These are phyloP conservation scores for Eutypella sp. DNA, from an alignment of 2,329 filamentous ascomycete genomes.

Conservation along the genomic window DNA sequence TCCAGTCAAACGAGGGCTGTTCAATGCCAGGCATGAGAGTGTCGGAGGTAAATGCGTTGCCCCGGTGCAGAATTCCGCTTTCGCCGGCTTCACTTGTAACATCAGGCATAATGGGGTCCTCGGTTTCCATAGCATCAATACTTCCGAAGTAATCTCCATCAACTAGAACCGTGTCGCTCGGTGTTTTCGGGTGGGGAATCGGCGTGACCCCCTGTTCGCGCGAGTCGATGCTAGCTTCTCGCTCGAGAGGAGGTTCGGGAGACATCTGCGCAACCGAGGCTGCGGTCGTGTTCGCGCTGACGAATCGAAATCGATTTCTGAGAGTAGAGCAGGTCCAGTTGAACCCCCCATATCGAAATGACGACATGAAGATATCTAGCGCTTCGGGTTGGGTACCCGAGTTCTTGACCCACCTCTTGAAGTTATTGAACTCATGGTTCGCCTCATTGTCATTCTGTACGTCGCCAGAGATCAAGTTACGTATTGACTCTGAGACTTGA, in stretches of 20 bases:
- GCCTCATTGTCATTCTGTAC: constrained; percentile 35
- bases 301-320: constrained; percentile 61
- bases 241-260: constrained; percentile 30
- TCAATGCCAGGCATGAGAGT: constrained; percentile 18
- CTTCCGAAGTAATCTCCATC: constrained; percentile 28
- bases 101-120: constrained; percentile 12
- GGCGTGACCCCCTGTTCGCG: constrained; percentile 33
- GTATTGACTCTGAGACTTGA: constrained; percentile 49
- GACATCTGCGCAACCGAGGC: constrained; percentile 35
- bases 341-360: constrained; percentile 58
- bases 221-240: constrained; percentile 32
- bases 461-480: constrained; percentile 52
- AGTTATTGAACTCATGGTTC: constrained; percentile 50
- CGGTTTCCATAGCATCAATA: constrained; percentile 15
- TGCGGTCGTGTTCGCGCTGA: constrained; percentile 50
- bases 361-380: constrained; percentile 47
- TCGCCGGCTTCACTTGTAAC: constrained; percentile 18
- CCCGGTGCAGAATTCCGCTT: constrained; percentile 11
- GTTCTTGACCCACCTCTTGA: constrained; percentile 65
- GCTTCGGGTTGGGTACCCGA: constrained; percentile 48
- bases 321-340: constrained; percentile 69
- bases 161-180: constrained; percentile 25
- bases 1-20: constrained; percentile 73
- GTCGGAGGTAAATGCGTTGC: constrained; percentile 18
- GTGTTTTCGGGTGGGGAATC: constrained; percentile 26